These are phyloP conservation scores for Lumnitzera littorea DNA, from an alignment of 345 rosid genomes.

Conservation along the genomic window DNA sequence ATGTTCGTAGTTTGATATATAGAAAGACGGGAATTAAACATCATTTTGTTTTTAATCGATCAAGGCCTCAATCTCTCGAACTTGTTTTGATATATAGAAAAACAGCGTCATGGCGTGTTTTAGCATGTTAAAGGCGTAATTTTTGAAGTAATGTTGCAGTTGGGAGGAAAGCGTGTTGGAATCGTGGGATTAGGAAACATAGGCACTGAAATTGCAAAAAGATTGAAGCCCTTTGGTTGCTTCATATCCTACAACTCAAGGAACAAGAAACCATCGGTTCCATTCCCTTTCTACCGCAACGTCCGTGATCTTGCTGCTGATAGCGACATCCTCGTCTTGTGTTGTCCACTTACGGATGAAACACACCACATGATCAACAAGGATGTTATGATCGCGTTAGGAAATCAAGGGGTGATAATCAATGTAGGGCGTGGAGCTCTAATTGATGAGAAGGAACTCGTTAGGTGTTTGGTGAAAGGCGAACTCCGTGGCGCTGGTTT, in stretches of 20 bases:
- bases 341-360: constrained; percentile 33
- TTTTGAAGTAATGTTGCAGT: constrained; percentile 13
- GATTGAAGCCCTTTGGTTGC: constrained; percentile 46
- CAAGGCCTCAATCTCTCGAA: no score
- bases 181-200: constrained; percentile 49
- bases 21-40: no score
- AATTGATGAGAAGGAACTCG: constrained; percentile 48
- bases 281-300: constrained; percentile 27
- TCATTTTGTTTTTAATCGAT: no score
- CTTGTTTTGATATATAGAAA: no score
- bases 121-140: no score
- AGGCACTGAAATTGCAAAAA: constrained; percentile 34
- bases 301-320: constrained; percentile 36
- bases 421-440: constrained; percentile 49
- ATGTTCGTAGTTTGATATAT: no score
- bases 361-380: constrained; percentile 45
- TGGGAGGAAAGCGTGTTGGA: constrained; percentile 36
- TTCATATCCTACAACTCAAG: constrained; percentile 36
- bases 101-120: no score
- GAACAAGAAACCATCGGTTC: constrained; percentile 19
- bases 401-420: constrained; percentile 37
- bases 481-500: constrained; percentile 50
- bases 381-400: constrained; percentile 35
- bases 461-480: constrained; percentile 30
- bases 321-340: constrained; percentile 32